Evolutionary conservation across 2,329 filamentous ascomycete species (phyloP).

Genomic region (Fusarium torreyae): DNA sequence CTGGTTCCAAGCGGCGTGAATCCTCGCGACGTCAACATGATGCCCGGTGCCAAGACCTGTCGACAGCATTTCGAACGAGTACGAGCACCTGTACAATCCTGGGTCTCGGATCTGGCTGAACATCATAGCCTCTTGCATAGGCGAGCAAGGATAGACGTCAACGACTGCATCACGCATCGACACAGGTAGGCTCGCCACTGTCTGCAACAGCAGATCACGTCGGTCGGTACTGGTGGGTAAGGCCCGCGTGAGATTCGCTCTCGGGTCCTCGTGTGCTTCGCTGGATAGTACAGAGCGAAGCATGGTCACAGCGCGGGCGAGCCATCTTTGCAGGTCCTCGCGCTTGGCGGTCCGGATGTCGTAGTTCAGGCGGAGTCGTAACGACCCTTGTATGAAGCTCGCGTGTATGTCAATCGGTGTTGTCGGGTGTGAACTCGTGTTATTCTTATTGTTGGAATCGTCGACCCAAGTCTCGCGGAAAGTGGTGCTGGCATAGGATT

Average conservation of each 20-base stretch:
- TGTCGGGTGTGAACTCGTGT: constrained; percentile 10
- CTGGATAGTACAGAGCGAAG: constrained; percentile 12
- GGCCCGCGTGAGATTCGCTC: constrained; percentile 12
- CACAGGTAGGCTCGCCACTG: constrained; percentile 12
- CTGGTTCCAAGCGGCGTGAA: constrained; percentile 16
- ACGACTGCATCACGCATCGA: constrained; percentile 14
- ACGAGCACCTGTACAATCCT: constrained; percentile 10
- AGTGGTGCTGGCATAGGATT: constrained; percentile 9
- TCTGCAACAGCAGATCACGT: constrained; percentile 15
- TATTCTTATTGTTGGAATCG: constrained; percentile 11
- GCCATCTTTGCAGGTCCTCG: constrained; percentile 15
- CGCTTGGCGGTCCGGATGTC: constrained; percentile 9
- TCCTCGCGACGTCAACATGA: constrained; percentile 13
- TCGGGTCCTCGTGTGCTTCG: constrained; percentile 5
- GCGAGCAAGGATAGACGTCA: constrained; percentile 14
- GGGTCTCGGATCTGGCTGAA: constrained; percentile 16
- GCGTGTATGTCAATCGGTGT: constrained; percentile 15
- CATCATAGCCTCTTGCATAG: constrained; percentile 16
- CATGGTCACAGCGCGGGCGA: constrained; percentile 12
- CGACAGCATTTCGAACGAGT: constrained; percentile 15
- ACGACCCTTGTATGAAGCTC: constrained; percentile 13
- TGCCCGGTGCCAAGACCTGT: constrained; percentile 16
- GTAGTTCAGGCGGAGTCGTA: constrained; percentile 11
- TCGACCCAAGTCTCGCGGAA: constrained; percentile 11
- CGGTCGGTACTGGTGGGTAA: constrained; percentile 14